Percentiles rank a stretch among this genome's conserved stretches.
Evolutionary conservation across 83 land plant species (phyloP).

Genomic region (Larix sibirica): DNA sequence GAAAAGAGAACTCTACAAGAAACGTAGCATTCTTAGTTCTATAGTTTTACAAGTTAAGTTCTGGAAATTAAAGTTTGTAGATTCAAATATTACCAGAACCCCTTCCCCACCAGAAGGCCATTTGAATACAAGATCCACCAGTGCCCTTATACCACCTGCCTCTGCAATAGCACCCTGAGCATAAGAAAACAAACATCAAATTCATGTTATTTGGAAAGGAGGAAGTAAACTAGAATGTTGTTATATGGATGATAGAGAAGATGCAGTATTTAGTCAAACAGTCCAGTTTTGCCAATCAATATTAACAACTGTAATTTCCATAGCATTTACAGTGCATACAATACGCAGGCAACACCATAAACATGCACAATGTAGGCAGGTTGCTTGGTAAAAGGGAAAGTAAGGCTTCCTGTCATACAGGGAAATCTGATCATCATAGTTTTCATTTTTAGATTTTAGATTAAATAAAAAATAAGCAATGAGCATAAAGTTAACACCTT

Average conservation of each 20-base stretch:
- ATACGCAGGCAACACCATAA: background rate
- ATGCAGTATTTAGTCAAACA: background rate
- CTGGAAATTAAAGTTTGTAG: background rate
- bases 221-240: background rate
- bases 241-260: background rate
- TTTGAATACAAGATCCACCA: constrained; percentile 94
- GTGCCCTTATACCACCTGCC: constrained; percentile 94
- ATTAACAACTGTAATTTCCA: background rate
- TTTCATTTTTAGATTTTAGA: background rate
- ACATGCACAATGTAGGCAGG: background rate
- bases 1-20: too few relatives aligned
- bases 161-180: constrained; percentile 93
- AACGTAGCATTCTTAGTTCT: too few relatives aligned
- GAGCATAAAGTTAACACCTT: constrained; percentile 56
- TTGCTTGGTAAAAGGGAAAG: background rate
- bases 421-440: background rate
- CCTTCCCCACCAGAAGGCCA: constrained; percentile 95
- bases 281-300: background rate
- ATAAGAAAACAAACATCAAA: constrained; percentile 14
- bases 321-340: background rate
- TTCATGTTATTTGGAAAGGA: background rate
- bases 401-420: background rate
- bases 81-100: constrained; percentile 61
- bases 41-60: too few relatives aligned
- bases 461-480: background rate